Conservation (phyloP, 345 rosid species). For the Lepidium africanum region DNA sequence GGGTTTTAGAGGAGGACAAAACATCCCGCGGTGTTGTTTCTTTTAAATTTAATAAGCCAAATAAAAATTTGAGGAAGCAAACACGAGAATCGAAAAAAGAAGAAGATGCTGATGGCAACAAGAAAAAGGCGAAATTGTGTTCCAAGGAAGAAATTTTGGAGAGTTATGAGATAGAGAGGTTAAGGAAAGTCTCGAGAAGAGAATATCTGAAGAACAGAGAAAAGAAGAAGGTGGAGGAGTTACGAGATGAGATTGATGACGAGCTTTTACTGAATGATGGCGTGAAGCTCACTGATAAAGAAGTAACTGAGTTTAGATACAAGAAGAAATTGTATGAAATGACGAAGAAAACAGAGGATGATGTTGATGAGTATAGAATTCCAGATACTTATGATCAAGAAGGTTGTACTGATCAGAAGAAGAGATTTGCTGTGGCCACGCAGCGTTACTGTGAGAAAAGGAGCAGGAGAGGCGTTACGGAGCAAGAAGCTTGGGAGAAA, state of each 20-base stretch:
- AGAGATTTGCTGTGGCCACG: conserved; percentile 12
- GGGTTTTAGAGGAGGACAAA: background rate
- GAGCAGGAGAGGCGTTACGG: background rate
- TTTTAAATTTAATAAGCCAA: background rate
- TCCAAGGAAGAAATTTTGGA: background rate
- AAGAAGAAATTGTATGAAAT: conserved; percentile 3
- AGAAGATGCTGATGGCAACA: background rate
- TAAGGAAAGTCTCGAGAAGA: conserved; percentile 3
- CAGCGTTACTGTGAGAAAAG: background rate
- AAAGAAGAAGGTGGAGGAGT: conserved; percentile 11
- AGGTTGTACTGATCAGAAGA: conserved; percentile 21
- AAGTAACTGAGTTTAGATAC: background rate
- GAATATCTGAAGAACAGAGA: conserved; percentile 9
- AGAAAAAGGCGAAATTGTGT: background rate
- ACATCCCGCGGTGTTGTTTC: background rate
- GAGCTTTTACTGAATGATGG: background rate
- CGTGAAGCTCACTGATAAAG: conserved; percentile 14
- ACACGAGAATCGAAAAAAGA: background rate
- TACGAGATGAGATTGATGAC: conserved; percentile 1
- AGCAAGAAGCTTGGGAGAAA: conserved; percentile 26
- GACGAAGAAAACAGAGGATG: background rate
- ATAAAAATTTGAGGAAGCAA: conserved; percentile 3
- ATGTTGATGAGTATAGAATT: conserved; percentile 2
- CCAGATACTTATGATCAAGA: conserved; percentile 26
- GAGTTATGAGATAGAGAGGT: background rate